Conservation (phyloP, 1,284 basidiomycete genomes). For the Ceratobasidium sp. region DNA sequence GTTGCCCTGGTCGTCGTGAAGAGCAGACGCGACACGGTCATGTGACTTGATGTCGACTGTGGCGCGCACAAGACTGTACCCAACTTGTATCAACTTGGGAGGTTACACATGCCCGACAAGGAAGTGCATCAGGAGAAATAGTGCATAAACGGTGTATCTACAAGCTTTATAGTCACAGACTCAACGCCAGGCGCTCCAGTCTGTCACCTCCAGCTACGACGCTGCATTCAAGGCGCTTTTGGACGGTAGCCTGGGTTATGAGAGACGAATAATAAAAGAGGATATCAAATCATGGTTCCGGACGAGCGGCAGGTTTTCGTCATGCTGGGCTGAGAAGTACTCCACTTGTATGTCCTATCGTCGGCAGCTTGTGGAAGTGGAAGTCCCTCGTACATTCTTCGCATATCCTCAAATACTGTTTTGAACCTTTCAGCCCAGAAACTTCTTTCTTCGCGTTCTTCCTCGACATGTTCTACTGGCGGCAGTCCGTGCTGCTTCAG, state of each 20-base stretch:
- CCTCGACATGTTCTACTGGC: conserved; percentile 51
- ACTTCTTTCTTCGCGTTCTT: conserved; percentile 73
- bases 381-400: conserved; percentile 44
- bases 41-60: background rate
- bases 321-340: background rate
- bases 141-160: too few relatives aligned
- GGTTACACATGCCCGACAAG: too few relatives aligned
- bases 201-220: too few relatives aligned
- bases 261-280: background rate
- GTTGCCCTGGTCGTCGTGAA: background rate
- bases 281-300: conserved; percentile 16
- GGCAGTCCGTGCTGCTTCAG: conserved; percentile 47
- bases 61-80: background rate
- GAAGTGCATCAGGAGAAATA: too few relatives aligned
- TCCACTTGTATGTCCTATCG: background rate
- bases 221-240: too few relatives aligned
- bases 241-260: too few relatives aligned
- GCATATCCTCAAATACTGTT: conserved; percentile 66
- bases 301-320: conserved; percentile 24
- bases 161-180: too few relatives aligned
- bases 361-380: background rate
- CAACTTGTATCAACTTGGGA: too few relatives aligned
- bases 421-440: conserved; percentile 81
- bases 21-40: background rate
- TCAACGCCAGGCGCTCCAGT: too few relatives aligned